A percentile compares a stretch with the other conserved stretches of the same genome.
Conservation (phyloP, 2,329 filamentous ascomycete genomes). For the Nigrospora sphaerica region DNA sequence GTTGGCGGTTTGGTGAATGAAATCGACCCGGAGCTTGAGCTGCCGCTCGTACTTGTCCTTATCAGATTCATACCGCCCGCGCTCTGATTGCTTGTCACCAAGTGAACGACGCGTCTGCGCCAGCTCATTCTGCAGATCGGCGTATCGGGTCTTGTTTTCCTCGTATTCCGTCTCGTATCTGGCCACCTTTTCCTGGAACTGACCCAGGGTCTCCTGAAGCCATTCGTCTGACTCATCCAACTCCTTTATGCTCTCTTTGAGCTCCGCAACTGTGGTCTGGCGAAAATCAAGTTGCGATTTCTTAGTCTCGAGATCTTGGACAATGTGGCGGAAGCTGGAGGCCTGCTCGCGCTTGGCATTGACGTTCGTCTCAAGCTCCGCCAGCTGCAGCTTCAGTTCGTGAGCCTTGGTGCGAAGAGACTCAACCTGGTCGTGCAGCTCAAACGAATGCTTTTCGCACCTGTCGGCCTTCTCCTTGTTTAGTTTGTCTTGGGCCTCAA, state of each 20-base stretch:
- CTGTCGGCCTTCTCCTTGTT: constrained; percentile 81
- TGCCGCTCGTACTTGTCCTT: constrained; percentile 83
- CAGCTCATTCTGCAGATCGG: constrained; percentile 50
- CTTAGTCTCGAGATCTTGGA: constrained; percentile 71
- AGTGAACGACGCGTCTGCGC: constrained; percentile 35
- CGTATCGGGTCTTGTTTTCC: constrained; percentile 56
- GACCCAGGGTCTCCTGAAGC: constrained; percentile 62
- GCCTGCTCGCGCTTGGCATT: constrained; percentile 65
- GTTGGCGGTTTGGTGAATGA: constrained; percentile 73
- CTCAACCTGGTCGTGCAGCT: constrained; percentile 61
- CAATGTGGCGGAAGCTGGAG: constrained; percentile 65
- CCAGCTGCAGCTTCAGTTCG: constrained; percentile 52
- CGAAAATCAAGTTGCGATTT: constrained; percentile 66
- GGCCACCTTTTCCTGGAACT: constrained; percentile 70
- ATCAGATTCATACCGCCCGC: constrained; percentile 76
- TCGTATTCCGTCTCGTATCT: constrained; percentile 59
- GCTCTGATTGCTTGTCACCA: constrained; percentile 51
- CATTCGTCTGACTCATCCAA: constrained; percentile 72
- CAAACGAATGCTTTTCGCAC: constrained; percentile 56
- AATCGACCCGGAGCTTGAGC: constrained; percentile 58
- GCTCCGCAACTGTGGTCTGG: constrained; percentile 61
- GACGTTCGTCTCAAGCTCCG: constrained; percentile 49
- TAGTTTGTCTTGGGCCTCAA: constrained; percentile 69
- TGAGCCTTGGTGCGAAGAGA: constrained; percentile 50
- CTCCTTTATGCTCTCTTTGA: constrained; percentile 67